Conservation (phyloP, 352 stramenopile species). For the Peronospora farinosa region DNA sequence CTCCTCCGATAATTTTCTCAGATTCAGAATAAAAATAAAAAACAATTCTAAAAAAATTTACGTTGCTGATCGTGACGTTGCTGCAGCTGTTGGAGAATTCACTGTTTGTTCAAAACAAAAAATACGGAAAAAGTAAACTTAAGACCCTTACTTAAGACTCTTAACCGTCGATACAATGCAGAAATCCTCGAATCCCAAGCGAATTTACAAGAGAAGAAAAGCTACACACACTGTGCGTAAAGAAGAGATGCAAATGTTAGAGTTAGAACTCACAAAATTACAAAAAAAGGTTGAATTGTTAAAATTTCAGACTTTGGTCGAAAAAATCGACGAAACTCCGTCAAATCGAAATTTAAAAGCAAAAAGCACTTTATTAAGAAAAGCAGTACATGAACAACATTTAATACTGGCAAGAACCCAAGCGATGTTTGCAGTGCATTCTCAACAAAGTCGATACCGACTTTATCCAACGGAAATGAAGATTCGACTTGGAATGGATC, state of each 20-base stretch:
- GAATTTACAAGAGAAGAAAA: conserved; percentile 39
- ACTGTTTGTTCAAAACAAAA: no score
- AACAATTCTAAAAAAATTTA: no score
- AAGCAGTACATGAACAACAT: conserved; percentile 33
- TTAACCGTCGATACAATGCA: not conserved
- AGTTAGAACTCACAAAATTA: conserved; percentile 25
- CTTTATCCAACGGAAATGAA: conserved; percentile 33
- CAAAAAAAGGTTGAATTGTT: conserved; percentile 32
- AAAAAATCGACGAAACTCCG: conserved; percentile 9
- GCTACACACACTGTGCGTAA: conserved; percentile 38
- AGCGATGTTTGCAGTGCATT: conserved; percentile 23
- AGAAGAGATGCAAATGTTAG: conserved; percentile 35
- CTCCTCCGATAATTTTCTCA: no score
- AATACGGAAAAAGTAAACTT: no score
- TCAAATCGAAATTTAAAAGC: conserved; percentile 13
- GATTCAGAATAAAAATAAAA: no score
- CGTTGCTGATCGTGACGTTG: no score
- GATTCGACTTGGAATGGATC: conserved; percentile 31
- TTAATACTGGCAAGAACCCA: conserved; percentile 29
- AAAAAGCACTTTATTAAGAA: conserved; percentile 17
- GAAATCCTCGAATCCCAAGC: conserved; percentile 23
- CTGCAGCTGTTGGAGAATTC: no score
- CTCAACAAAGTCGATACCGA: conserved; percentile 20
- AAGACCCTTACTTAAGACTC: conserved; percentile 4
- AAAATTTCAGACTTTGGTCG: conserved; percentile 29